These are phyloP conservation scores for Citrus sp. DNA, from an alignment of 345 rosid species.

Conservation along the genomic window DNA sequence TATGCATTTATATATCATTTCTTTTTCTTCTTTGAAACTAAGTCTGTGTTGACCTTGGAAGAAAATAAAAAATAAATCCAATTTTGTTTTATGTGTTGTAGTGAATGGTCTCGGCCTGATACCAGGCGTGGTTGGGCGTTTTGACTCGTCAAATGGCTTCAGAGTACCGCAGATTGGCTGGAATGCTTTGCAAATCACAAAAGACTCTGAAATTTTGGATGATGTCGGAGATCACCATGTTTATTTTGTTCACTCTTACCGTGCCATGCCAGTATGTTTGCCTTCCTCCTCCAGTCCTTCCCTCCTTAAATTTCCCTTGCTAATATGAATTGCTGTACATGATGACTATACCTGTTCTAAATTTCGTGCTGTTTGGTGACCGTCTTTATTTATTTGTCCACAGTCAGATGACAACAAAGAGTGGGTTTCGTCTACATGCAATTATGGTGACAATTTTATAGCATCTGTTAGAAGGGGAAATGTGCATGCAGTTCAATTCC, in stretches of 20 bases:
- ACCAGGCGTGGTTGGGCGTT: slow-evolving; percentile 88
- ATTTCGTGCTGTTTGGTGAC: slow-evolving; percentile 6
- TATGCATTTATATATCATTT: neutral
- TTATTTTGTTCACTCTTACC: slow-evolving; percentile 95
- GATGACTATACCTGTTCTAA: neutral
- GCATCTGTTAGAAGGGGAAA: slow-evolving; percentile 91
- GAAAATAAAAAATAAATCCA: neutral
- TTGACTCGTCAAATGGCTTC: slow-evolving; percentile 73
- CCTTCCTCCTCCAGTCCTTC: neutral
- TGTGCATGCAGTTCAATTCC: slow-evolving; percentile 97
- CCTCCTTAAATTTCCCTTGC: neutral
- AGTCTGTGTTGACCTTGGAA: neutral
- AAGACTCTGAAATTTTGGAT: slow-evolving; percentile 74
- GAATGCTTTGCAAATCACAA: slow-evolving; percentile 79
- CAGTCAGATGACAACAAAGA: slow-evolving; percentile 78
- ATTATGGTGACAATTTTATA: slow-evolving; percentile 75
- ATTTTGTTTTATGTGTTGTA: slow-evolving; percentile 26
- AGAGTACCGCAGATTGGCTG: slow-evolving; percentile 97
- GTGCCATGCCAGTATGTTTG: slow-evolving; percentile 73
- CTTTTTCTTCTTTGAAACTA: neutral
- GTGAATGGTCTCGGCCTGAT: slow-evolving; percentile 92
- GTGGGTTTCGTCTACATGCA: slow-evolving; percentile 90
- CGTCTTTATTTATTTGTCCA: slow-evolving; percentile 6
- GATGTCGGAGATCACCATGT: slow-evolving; percentile 80
- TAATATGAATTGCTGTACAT: neutral